Conservation (phyloP, 2,329 filamentous ascomycete species). For the Pseudocercospora fijiensis region DNA sequence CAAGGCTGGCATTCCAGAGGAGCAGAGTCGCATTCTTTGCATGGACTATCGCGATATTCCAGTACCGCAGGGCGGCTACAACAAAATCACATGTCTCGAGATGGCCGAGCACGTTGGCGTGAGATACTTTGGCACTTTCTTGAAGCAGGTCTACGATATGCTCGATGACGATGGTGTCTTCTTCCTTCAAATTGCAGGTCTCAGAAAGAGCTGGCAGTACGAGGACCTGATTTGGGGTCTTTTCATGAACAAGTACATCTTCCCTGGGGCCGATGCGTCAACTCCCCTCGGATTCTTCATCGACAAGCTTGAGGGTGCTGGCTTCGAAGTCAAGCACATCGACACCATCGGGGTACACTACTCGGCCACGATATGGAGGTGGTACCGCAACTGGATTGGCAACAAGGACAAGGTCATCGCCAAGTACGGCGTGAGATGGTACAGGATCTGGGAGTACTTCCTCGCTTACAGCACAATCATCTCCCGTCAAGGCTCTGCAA, state of each 20-base stretch:
- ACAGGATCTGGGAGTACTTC: constrained; percentile 93
- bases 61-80: constrained; percentile 69
- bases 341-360: constrained; percentile 97
- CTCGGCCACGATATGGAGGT: constrained; percentile 92
- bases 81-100: constrained; percentile 96
- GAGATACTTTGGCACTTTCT: constrained; percentile 77
- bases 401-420: constrained; percentile 89
- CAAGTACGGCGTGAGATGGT: constrained; percentile 96
- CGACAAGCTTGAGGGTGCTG: constrained; percentile 78
- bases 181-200: constrained; percentile 92
- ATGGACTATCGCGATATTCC: constrained; percentile 97
- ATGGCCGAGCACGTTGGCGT: constrained; percentile 99
- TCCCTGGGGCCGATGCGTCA: constrained; percentile 93
- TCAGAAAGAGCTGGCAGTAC: constrained; percentile 95
- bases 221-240: constrained; percentile 97
- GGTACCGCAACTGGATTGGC: constrained; percentile 98
- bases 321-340: constrained; percentile 85
- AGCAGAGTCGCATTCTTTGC: constrained; percentile 89
- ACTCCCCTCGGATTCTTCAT: constrained; percentile 88
- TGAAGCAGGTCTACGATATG: constrained; percentile 89
- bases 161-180: constrained; percentile 94
- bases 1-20: constrained; percentile 75
- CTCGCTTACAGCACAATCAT: constrained; percentile 80
- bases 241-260: constrained; percentile 99
- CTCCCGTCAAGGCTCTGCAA: constrained; percentile 78